A percentile compares a stretch with the other conserved stretches of the same genome.
These are phyloP conservation scores for Neobulgaria alba DNA, from an alignment of 2,329 filamentous ascomycete genomes.

Conservation along the genomic window DNA sequence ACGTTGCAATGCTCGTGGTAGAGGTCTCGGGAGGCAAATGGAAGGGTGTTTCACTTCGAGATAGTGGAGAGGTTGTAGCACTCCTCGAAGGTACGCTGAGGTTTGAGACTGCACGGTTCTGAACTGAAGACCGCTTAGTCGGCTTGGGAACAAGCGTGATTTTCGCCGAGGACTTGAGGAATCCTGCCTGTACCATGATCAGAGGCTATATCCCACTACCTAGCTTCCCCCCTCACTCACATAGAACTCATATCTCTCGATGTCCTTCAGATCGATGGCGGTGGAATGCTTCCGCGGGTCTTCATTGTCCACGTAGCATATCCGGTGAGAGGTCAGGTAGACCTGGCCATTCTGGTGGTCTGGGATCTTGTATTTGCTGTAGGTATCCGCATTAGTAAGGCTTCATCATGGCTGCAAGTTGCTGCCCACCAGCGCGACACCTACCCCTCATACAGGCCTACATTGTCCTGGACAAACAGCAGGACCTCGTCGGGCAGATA, in stretches of 20 bases:
- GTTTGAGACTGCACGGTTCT: constrained; percentile 42
- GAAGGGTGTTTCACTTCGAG: constrained; percentile 35
- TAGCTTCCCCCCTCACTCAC: constrained; percentile 37
- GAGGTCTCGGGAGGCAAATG: constrained; percentile 38
- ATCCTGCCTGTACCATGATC: constrained; percentile 56
- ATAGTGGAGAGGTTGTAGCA: constrained; percentile 38
- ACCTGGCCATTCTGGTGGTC: constrained; percentile 93
- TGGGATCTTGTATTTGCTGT: constrained; percentile 87
- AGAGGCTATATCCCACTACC: background rate
- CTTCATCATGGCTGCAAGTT: background rate
- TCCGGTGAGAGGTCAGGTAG: constrained; percentile 89
- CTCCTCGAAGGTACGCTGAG: constrained; percentile 39
- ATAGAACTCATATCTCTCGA: constrained; percentile 87
- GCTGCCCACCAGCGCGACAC: constrained; percentile 27
- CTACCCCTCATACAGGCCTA: constrained; percentile 95
- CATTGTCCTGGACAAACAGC: constrained; percentile 93
- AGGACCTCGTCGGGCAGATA: constrained; percentile 90
- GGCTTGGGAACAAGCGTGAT: constrained; percentile 82
- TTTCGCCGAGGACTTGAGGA: constrained; percentile 91
- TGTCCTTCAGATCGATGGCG: constrained; percentile 78
- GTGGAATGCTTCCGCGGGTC: constrained; percentile 80
- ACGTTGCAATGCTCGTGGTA: constrained; percentile 60
- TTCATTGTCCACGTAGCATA: constrained; percentile 87
- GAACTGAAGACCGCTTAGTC: constrained; percentile 53
- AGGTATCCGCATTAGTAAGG: constrained; percentile 3